These are phyloP conservation scores for Kalmusia sp. DNA, from an alignment of 2,329 filamentous ascomycete species.

Conservation along the genomic window DNA sequence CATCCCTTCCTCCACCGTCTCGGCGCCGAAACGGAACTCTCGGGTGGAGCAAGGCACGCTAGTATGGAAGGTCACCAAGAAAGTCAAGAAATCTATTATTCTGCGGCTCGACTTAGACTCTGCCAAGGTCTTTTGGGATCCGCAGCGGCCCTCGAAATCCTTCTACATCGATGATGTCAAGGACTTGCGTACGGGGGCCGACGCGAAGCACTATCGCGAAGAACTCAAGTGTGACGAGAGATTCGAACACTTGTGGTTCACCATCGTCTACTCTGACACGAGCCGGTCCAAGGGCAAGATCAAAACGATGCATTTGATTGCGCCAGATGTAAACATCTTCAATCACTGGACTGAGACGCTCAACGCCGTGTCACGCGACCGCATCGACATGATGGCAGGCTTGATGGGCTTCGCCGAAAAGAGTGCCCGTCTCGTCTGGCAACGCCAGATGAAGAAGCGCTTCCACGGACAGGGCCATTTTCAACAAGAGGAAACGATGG, in stretches of 20 bases:
- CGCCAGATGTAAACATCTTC: slow-evolving; percentile 74
- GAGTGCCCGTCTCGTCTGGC: slow-evolving; percentile 85
- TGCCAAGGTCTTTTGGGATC: slow-evolving; percentile 89
- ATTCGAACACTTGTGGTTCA: slow-evolving; percentile 80
- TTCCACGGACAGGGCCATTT: slow-evolving; percentile 60
- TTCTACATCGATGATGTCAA: slow-evolving; percentile 96
- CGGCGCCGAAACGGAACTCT: slow-evolving; percentile 77
- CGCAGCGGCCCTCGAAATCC: slow-evolving; percentile 76
- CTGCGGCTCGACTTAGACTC: slow-evolving; percentile 83
- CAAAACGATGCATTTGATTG: slow-evolving; percentile 88
- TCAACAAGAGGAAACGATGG: slow-evolving; percentile 72
- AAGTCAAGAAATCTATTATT: slow-evolving; percentile 73
- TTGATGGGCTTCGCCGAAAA: slow-evolving; percentile 78
- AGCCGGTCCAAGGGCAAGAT: slow-evolving; percentile 76
- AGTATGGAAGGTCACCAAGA: slow-evolving; percentile 85
- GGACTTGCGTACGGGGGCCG: slow-evolving; percentile 82
- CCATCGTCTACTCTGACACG: slow-evolving; percentile 83
- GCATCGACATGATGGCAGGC: slow-evolving; percentile 89
- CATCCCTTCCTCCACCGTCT: slow-evolving; percentile 50
- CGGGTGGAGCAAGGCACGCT: slow-evolving; percentile 79
- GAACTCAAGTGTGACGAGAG: slow-evolving; percentile 76
- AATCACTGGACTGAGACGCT: slow-evolving; percentile 84
- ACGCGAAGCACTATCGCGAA: slow-evolving; percentile 87
- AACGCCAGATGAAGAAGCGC: slow-evolving; percentile 78
- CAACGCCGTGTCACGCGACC: slow-evolving; percentile 81